phyloP scores from a whole-genome alignment of 805 yeast species.

The Candida sithepensis region DNA sequence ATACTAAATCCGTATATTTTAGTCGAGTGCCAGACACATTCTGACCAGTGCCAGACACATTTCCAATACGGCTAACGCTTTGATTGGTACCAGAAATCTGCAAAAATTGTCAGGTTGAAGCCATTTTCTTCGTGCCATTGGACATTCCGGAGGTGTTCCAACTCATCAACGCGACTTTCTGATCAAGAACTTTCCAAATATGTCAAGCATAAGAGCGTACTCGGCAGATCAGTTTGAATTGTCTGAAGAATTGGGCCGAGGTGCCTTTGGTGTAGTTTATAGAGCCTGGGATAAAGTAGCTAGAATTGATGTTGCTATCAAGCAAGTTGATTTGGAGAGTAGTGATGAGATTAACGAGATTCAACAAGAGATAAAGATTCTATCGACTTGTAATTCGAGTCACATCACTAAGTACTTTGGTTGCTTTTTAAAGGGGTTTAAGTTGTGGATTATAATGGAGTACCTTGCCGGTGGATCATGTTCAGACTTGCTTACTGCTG shows the following conservation, averaged over 20 bases:
- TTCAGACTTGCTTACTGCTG: slow-evolving; percentile 56
- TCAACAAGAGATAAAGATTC: slow-evolving; percentile 65
- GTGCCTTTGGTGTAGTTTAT: slow-evolving; percentile 77
- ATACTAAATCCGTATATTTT: too few relatives aligned
- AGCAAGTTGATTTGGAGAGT: slow-evolving; percentile 69
- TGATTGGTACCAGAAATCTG: too few relatives aligned
- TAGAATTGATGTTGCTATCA: slow-evolving; percentile 49
- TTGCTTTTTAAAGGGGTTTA: slow-evolving; percentile 64
- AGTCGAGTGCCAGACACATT: too few relatives aligned
- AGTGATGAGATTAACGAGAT: slow-evolving; percentile 71
- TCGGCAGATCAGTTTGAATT: slow-evolving; percentile 44
- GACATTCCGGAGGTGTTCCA: neutral
- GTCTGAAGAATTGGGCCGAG: slow-evolving; percentile 61
- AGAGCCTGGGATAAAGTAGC: slow-evolving; percentile 48
- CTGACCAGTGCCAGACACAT: too few relatives aligned
- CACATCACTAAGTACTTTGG: slow-evolving; percentile 69
- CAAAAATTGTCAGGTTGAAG: too few relatives aligned
- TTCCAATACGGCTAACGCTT: too few relatives aligned
- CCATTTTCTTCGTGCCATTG: too few relatives aligned
- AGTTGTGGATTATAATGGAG: slow-evolving; percentile 81
- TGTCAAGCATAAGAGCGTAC: slow-evolving; percentile 7
- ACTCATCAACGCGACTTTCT: neutral
- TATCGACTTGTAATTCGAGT: slow-evolving; percentile 60
- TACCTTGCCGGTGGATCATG: slow-evolving; percentile 76
- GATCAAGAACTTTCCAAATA: neutral